These are phyloP conservation scores for Aspergillus leporis DNA, from an alignment of 495 filamentous ascomycete genomes.

Conservation along the genomic window DNA sequence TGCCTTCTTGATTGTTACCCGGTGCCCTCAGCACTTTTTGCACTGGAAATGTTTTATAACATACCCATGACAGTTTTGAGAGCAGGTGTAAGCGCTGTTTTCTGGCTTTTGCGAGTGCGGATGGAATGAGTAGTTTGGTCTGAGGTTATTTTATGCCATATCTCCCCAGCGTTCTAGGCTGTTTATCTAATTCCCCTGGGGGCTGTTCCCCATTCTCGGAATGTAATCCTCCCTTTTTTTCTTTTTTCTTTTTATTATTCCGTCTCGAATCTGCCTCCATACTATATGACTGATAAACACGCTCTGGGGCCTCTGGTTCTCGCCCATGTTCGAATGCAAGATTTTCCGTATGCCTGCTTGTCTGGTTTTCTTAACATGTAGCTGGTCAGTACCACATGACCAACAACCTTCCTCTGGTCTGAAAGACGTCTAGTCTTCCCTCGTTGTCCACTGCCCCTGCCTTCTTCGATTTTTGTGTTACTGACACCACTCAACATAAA, in stretches of 20 bases:
- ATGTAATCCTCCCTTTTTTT: slow-evolving; percentile 18
- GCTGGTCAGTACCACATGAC: not conserved
- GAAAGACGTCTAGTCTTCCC: not conserved
- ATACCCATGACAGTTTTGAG: slow-evolving; percentile 35
- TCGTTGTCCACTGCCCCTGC: not conserved
- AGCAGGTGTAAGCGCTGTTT: slow-evolving; percentile 19
- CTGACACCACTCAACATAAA: too few species aligned
- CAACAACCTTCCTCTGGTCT: not conserved
- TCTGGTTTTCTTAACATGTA: not conserved
- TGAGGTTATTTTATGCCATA: slow-evolving; percentile 14
- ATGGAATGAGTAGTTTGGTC: slow-evolving; percentile 20
- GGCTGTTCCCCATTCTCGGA: slow-evolving; percentile 15
- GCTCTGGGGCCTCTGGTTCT: not conserved
- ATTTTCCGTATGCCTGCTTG: not conserved
- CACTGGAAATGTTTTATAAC: slow-evolving; percentile 25
- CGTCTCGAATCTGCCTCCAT: not conserved
- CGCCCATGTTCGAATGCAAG: not conserved
- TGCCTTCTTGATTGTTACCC: slow-evolving; percentile 21
- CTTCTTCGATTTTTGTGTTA: not conserved
- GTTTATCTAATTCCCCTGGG: slow-evolving; percentile 13
- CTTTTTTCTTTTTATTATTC: too few species aligned
- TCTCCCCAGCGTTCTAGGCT: slow-evolving; percentile 15
- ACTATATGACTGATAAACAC: not conserved
- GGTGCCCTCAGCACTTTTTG: slow-evolving; percentile 19
- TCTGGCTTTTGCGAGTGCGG: slow-evolving; percentile 18